Evolutionary conservation across 2,329 filamentous ascomycete species (phyloP).

Genomic region (Fusarium sp.): DNA sequence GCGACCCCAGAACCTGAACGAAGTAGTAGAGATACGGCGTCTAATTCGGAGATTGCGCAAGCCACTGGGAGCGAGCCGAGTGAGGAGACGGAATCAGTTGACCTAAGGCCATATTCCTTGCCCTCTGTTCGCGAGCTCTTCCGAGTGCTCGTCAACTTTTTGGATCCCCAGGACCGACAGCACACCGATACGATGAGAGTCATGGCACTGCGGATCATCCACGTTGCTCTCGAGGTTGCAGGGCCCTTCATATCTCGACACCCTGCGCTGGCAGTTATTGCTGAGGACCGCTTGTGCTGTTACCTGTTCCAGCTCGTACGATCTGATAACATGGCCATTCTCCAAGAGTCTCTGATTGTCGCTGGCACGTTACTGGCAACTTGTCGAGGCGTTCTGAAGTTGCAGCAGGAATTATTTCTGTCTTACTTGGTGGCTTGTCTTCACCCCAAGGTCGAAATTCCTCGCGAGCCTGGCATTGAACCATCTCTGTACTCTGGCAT

Average conservation of each 20-base stretch:
- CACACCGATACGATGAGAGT: conserved; percentile 96
- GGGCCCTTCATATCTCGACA: conserved; percentile 96
- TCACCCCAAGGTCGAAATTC: conserved; percentile 95
- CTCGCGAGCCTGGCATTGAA: conserved; percentile 90
- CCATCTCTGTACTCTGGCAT: conserved; percentile 93
- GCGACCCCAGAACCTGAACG: conserved; percentile 41
- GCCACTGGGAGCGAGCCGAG: conserved; percentile 51
- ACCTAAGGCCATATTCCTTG: conserved; percentile 90
- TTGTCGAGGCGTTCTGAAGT: conserved; percentile 89
- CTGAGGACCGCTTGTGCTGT: conserved; percentile 93
- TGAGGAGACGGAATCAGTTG: conserved; percentile 64
- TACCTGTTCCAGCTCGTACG: conserved; percentile 96
- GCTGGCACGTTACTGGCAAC: conserved; percentile 92
- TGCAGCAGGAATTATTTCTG: conserved; percentile 96
- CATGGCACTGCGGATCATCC: conserved; percentile 97
- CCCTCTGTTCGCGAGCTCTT: conserved; percentile 96
- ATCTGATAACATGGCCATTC: conserved; percentile 95
- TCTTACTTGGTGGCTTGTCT: conserved; percentile 95
- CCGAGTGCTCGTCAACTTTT: conserved; percentile 90
- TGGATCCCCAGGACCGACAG: conserved; percentile 93
- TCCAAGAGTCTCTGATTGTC: conserved; percentile 93
- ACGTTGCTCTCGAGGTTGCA: conserved; percentile 96
- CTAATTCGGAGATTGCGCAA: conserved; percentile 58
- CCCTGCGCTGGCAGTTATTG: conserved; percentile 87
- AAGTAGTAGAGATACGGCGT: conserved; percentile 68